Evolutionary conservation across 148 eudicot species (phyloP), one percentile per base, ranked within the genome.

Genomic region (Cornus controversa): DNA sequence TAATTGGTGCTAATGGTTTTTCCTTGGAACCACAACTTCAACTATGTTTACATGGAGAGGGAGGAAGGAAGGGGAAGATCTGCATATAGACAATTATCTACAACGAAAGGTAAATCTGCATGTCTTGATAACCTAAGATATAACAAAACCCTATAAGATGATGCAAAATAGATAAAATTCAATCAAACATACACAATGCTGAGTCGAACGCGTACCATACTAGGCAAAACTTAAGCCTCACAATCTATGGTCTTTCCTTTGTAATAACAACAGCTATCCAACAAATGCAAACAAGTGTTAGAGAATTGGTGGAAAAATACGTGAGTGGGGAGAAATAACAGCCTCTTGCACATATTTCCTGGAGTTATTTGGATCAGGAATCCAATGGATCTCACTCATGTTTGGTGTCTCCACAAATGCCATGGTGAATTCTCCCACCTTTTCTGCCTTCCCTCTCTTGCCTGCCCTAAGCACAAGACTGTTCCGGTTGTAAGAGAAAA

Each of bases 351-450:
- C 84, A 66, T 89, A 91, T 8, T 25, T 87, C 65, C 66, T 86
- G 29, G 87, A 64, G 74, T 88, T 86, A 28, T 29, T 74, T 1
- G 90, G 83, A 82, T 90, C 93, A 72, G 87, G 89, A 72, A 77
- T 83, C 98, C 97, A 94, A 37, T 54, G 72, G 27, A 94, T 91
- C 88, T 94, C 97, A 40, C 98, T 91, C 96, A 94, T 85, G 75
- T 92, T 94, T 37, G 97, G 97, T 5, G 89, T 89, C 82, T 92
- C 97, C 22, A 91, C 96, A 76, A 88, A 93, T 4, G 83, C 67
- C 94, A 93, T 76, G 2, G 89, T 91, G 81, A 94, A 94, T 66
- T 92, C 97, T 16, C 97, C 96, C 8, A 81, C 87, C 78, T 92
- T 91, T 72, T 88, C 89, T 58, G 76, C 77, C 77, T 85, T 87